Evolutionary conservation across 2,329 filamentous ascomycete genomes (phyloP).

Genomic region (Scedosporium boydii): DNA sequence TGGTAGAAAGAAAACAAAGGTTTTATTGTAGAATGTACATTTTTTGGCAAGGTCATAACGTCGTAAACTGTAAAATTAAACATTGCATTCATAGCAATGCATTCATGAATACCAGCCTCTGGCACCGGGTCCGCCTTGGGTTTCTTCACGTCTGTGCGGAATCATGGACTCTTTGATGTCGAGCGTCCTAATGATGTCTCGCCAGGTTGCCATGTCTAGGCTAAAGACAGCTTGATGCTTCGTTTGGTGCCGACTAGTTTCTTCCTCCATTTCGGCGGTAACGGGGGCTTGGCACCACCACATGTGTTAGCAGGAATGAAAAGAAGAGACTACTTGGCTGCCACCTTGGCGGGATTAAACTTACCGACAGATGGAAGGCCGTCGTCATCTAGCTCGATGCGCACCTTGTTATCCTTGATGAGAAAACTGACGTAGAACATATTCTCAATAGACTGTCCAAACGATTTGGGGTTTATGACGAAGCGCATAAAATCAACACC

Average conservation of each 20-base stretch:
- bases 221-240: constrained; percentile 83
- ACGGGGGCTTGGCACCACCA: constrained; percentile 19
- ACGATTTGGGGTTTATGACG: constrained; percentile 80
- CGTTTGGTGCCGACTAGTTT: constrained; percentile 37
- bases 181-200: constrained; percentile 65
- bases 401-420: constrained; percentile 73
- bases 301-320: not conserved
- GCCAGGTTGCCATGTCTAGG: constrained; percentile 79
- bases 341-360: constrained; percentile 21
- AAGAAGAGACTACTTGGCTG: not conserved
- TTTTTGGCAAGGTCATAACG: not conserved
- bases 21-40: not conserved
- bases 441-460: constrained; percentile 93
- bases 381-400: constrained; percentile 62
- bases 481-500: constrained; percentile 78
- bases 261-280: constrained; percentile 34
- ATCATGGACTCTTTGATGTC: constrained; percentile 75
- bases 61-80: not conserved
- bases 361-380: constrained; percentile 72
- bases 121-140: constrained; percentile 39
- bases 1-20: not conserved
- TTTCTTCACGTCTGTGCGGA: constrained; percentile 61
- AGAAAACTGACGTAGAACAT: constrained; percentile 95
- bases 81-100: not conserved
- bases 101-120: constrained; percentile 50